phyloP scores from a whole-genome alignment of 306 rosid species.

The Cercis canadensis region DNA sequence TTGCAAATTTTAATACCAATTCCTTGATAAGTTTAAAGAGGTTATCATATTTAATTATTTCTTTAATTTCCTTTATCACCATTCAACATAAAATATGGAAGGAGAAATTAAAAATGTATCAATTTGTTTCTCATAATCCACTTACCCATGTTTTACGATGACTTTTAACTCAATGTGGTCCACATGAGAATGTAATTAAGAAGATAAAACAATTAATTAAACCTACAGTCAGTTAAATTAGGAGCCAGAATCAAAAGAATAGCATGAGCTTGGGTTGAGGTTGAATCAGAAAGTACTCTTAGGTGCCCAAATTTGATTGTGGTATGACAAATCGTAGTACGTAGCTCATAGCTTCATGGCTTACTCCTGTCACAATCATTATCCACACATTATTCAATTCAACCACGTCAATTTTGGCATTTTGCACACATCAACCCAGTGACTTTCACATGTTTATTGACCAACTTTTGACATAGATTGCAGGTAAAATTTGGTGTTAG shows the following conservation, averaged over 20 bases:
- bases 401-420: slow-evolving; percentile 47
- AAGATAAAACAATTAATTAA: too few species aligned
- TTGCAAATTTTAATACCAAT: neutral
- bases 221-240: neutral
- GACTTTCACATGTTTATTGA: slow-evolving; percentile 29
- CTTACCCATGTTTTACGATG: neutral
- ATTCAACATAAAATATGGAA: neutral
- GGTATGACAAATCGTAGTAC: slow-evolving; percentile 1
- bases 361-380: slow-evolving; percentile 49
- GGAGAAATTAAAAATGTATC: too few species aligned
- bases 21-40: slow-evolving; percentile 43
- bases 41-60: slow-evolving; percentile 36
- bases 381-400: slow-evolving; percentile 38
- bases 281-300: neutral
- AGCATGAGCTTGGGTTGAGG: neutral
- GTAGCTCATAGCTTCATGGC: neutral
- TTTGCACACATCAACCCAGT: slow-evolving; percentile 46
- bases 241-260: neutral
- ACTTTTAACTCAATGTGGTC: slow-evolving; percentile 16
- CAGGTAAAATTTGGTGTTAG: slow-evolving; percentile 24
- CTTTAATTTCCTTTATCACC: neutral
- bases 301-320: too few species aligned
- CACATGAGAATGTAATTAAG: neutral
- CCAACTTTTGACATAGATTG: slow-evolving; percentile 20
- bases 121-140: neutral